These are phyloP conservation scores for Eimeria zaria DNA, from an alignment of 169 alveolate species.

Conservation along the genomic window DNA sequence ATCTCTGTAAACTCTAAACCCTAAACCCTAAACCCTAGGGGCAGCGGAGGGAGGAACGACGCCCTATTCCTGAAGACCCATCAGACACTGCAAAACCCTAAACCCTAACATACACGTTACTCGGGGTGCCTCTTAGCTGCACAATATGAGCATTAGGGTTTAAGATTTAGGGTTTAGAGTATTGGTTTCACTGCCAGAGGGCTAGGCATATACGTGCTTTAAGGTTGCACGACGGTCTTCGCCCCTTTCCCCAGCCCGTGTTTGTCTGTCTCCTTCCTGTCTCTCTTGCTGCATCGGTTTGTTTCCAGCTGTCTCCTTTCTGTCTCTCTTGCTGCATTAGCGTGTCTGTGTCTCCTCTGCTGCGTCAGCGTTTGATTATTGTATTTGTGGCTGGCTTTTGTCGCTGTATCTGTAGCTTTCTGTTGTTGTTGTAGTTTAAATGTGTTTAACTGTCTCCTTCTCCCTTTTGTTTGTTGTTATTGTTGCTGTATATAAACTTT, in stretches of 20 bases:
- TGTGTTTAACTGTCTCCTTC: background rate
- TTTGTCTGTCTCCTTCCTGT: conserved; percentile 7
- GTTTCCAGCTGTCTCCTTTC: too few relatives aligned
- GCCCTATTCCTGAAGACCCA: background rate
- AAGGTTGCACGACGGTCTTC: background rate
- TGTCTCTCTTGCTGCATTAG: too few relatives aligned
- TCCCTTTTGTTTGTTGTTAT: background rate
- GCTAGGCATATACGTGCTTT: background rate
- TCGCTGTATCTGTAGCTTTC: too few relatives aligned
- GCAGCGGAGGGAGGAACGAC: background rate
- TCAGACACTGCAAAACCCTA: background rate
- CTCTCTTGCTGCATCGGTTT: background rate
- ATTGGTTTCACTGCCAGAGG: too few relatives aligned
- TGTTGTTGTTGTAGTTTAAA: too few relatives aligned
- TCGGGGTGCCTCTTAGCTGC: background rate
- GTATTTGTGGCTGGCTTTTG: background rate
- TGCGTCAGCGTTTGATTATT: too few relatives aligned
- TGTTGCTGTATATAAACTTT: background rate
- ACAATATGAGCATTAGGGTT: background rate
- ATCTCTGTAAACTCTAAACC: conserved; percentile 47
- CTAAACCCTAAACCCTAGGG: conserved; percentile 48
- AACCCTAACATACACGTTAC: background rate
- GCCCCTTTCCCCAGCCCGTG: too few relatives aligned
- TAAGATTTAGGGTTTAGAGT: conserved; percentile 7
- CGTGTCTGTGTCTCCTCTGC: too few relatives aligned